Evolutionary conservation across 768 basidiomycete genomes (phyloP).

Genomic region (Gloeopeniophorella convolvens): DNA sequence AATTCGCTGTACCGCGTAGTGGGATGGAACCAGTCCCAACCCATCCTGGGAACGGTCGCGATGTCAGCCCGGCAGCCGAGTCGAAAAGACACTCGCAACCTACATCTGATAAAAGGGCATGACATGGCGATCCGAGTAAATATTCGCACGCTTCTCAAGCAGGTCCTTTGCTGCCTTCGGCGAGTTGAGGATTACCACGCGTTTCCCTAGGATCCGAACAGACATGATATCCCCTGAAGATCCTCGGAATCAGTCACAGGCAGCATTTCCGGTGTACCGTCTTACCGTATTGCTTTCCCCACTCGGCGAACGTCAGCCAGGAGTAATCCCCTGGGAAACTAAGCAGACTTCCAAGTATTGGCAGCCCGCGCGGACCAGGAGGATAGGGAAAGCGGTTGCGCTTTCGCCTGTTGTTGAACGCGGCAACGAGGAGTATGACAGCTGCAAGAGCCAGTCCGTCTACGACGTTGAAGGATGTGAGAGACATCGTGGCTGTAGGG

Average conservation of each 20-base stretch:
- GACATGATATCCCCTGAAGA: slow-evolving; percentile 34
- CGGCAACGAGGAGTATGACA: background rate
- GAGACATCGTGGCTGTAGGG: no score
- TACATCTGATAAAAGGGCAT: slow-evolving; percentile 11
- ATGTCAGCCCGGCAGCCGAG: background rate
- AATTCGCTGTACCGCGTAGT: slow-evolving; percentile 3
- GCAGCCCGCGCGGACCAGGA: slow-evolving; percentile 5
- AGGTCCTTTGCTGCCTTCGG: slow-evolving; percentile 37
- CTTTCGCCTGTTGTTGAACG: background rate
- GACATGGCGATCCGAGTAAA: slow-evolving; percentile 38
- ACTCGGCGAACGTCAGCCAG: slow-evolving; percentile 6
- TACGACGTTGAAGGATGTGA: no score
- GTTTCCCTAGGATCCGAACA: slow-evolving; percentile 38
- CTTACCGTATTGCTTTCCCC: slow-evolving; percentile 8
- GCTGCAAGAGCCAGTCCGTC: background rate
- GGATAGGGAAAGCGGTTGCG: background rate
- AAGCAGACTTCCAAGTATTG: slow-evolving; percentile 1
- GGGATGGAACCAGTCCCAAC: slow-evolving; percentile 10
- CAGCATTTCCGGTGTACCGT: no score
- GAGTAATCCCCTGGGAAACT: slow-evolving; percentile 6
- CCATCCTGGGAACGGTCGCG: background rate
- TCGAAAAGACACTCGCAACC: background rate
- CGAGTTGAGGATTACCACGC: slow-evolving; percentile 42
- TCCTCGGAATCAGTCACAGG: background rate
- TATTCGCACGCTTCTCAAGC: slow-evolving; percentile 39